Evolutionary conservation across 805 yeast genomes (phyloP), one percentile per base, ranked within the genome.

Genomic region (Candida rishiriensis): DNA sequence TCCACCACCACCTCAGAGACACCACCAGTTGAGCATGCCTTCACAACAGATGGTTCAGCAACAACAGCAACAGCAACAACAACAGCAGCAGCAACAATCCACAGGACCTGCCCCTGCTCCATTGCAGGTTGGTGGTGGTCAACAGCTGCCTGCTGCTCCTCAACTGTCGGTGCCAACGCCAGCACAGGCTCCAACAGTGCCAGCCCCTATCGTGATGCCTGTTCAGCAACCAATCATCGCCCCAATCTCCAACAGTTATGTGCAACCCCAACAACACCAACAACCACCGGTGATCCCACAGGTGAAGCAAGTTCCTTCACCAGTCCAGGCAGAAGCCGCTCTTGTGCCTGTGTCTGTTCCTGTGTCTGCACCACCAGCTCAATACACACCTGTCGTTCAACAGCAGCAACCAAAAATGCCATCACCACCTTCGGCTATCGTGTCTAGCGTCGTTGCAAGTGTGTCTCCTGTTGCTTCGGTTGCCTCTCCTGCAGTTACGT

Each of bases 1-100:
- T 44, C 68, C 66, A 43, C 63, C 72, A 50, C 62, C 70, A 53
- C 84, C 88, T 55, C 70, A 75, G 52, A 78, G 80, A 62, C 83
- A 83, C 64, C 78, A 57, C n/a, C 80, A 83, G 36, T 59, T 70
- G 38, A 50, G 61, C 12, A 55, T 65, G 64, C 65, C 66, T 28
- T 52, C 66, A 12, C 70, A 66, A 40, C 70, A 66, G 39, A 71
- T 65, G 59, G 60, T 60, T 40, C 67, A 63, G 44, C 63, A 60
- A 37, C 66, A 62, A 47, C 66, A 54, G 46, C 68, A 55, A 45
- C 68, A 59, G 42, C 64, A 50, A 44, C 65, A 55, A 42, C 68
- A 55, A 37, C 67, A 53, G 37, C 65, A 56, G 39, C 64, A 56
- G 39, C 65, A 57, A 39, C 64, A 54, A 28, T 37, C 49, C 21